phyloP scores from a whole-genome alignment of 345 rosid species.

The Pugionium dolabratum region DNA sequence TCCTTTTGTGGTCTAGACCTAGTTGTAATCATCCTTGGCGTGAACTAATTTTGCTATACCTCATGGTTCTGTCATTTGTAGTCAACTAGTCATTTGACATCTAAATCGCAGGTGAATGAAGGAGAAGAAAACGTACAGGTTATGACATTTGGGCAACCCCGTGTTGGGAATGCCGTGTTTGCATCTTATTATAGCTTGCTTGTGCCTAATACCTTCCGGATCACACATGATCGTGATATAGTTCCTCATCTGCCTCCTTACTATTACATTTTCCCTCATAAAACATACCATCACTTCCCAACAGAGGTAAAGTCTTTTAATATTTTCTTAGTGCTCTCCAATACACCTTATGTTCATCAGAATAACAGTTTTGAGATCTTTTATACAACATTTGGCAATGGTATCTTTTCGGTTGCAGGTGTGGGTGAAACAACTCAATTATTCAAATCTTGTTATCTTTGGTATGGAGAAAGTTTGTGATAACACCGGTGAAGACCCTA shows the following conservation, averaged over 20 bases:
- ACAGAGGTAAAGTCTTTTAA: constrained; percentile 61
- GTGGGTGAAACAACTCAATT: constrained; percentile 34
- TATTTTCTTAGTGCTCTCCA: background rate
- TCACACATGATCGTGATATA: constrained; percentile 76
- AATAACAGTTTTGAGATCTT: background rate
- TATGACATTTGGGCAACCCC: constrained; percentile 96
- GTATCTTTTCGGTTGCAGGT: constrained; percentile 27
- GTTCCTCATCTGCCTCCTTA: constrained; percentile 98
- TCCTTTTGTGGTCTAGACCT: constrained; percentile 89
- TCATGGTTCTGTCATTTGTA: constrained; percentile 11
- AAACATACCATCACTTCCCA: constrained; percentile 97
- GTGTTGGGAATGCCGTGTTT: constrained; percentile 88
- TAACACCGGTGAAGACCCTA: constrained; percentile 75
- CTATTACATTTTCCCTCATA: constrained; percentile 61
- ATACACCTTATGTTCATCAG: constrained; percentile 10
- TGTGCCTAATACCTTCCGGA: constrained; percentile 75
- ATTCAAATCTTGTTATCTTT: constrained; percentile 34
- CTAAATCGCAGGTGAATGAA: constrained; percentile 62
- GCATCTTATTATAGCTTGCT: constrained; percentile 65
- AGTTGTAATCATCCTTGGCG: constrained; percentile 45
- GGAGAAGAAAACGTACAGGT: constrained; percentile 63
- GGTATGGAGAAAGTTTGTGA: constrained; percentile 71
- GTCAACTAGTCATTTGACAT: constrained; percentile 17
- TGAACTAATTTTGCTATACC: background rate
- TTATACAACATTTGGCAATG: constrained; percentile 18